phyloP scores from a whole-genome alignment of 768 basidiomycete species.

The Macrolepiota albuminosa region DNA sequence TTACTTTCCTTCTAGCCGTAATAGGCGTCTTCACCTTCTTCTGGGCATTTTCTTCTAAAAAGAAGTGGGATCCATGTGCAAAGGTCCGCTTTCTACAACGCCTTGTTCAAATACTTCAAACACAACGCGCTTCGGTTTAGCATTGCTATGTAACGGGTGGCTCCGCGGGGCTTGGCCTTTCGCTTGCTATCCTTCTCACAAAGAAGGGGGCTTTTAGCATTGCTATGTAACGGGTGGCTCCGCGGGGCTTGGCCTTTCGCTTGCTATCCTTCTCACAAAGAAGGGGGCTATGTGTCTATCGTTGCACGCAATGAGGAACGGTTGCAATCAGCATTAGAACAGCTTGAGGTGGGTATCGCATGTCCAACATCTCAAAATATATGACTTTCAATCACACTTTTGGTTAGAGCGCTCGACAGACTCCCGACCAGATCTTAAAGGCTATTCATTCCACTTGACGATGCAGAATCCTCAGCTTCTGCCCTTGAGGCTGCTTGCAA shows the following conservation, averaged over 20 bases:
- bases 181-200: conserved; percentile 65
- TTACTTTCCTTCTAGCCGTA: not conserved
- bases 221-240: conserved; percentile 86
- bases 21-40: conserved; percentile 3
- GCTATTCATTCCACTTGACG: conserved; percentile 64
- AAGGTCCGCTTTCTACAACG: conserved; percentile 23
- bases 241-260: conserved; percentile 75
- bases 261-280: conserved; percentile 63
- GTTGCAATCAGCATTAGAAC: conserved; percentile 55
- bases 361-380: conserved; percentile 24
- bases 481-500: conserved; percentile 61
- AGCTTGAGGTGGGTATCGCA: conserved; percentile 54
- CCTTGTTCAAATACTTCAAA: not conserved
- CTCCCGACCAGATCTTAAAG: conserved; percentile 56
- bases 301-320: conserved; percentile 72
- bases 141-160: conserved; percentile 88
- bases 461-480: conserved; percentile 44
- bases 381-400: not conserved
- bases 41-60: conserved; percentile 20
- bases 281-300: conserved; percentile 84
- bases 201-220: conserved; percentile 73
- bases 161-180: conserved; percentile 78
- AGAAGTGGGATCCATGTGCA: conserved; percentile 40
- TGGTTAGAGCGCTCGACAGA: conserved; percentile 46
- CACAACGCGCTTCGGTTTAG: conserved; percentile 31